Base-by-base conservation (phyloP, 345 rosid species). In the Syzygium aqueum region DNA sequence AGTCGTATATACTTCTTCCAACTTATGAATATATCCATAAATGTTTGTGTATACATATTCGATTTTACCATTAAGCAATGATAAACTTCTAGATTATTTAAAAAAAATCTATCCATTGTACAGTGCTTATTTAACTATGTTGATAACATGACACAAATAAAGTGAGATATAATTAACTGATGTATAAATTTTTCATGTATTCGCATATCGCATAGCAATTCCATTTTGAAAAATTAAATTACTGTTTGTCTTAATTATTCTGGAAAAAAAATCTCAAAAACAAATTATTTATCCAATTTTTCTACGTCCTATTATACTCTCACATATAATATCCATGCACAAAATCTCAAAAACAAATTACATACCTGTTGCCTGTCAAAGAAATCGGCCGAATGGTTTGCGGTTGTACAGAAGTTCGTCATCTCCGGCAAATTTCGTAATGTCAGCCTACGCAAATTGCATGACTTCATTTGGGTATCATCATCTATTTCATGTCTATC, bases 401-500 rank as follows among this genome's bases (percentile, higher is more conserved):
- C 3, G 2, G 1, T 30, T 28, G 3, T 28, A 65, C 2, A 7
- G 11, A 65, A 30, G 22, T 11, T 28, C 0, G 5, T 65, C 23
- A 65, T 65, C 5, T 7, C 2, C 3, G 77, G 77, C 22, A 65
- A 28, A 22, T 65, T 0, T 30, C 2, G 43, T 28, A 65, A 28
- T 3, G 43, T 65, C 11, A 65, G 11, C 40, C 77, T 65, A 16
- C 6, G 40, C 40, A 65, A 65, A 30, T 65, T 65, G 22, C 11
- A 65, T 15, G 77, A 65, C 0, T 30, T 65, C 11, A 16, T 7
- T 1, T 28, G 1, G 1, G 0, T 0, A 65, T 7, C 43, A 0
- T 65, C 77, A 65, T 65, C 43, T 30, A 28, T 28, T 30, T 65
- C 3, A 16, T 28, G 2, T 30, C 3, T 4, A 1, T 28, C 40